These are phyloP conservation scores for Schwanniomyces occidentalis DNA, from an alignment of 805 yeast species.

Conservation along the genomic window DNA sequence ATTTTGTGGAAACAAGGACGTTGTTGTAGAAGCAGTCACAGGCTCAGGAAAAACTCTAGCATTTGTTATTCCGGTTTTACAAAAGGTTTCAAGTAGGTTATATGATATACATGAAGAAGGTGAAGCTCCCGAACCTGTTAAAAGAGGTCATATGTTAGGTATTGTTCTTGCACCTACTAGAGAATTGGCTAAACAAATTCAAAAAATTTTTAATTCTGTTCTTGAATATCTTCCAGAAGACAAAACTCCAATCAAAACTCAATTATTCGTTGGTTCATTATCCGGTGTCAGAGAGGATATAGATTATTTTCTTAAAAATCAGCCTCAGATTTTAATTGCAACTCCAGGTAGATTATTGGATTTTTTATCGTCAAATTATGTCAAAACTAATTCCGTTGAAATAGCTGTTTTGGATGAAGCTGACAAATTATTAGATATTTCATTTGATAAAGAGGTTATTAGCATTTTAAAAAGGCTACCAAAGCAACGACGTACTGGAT, in stretches of 20 bases:
- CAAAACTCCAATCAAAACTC: constrained; percentile 47
- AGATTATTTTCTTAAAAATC: constrained; percentile 48
- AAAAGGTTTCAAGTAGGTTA: constrained; percentile 49
- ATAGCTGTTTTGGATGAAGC: constrained; percentile 89
- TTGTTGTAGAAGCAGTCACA: constrained; percentile 95
- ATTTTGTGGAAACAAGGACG: constrained; percentile 82
- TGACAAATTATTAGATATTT: constrained; percentile 78
- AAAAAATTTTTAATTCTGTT: constrained; percentile 60
- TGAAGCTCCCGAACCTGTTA: constrained; percentile 31
- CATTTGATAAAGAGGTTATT: constrained; percentile 69
- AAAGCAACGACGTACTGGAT: constrained; percentile 88
- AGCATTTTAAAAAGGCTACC: constrained; percentile 71
- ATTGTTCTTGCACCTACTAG: constrained; percentile 75
- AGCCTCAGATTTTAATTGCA: constrained; percentile 79
- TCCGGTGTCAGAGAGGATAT: constrained; percentile 71
- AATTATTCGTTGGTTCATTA: constrained; percentile 64
- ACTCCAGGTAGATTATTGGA: constrained; percentile 91
- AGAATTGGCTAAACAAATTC: constrained; percentile 70
- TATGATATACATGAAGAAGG: constrained; percentile 21
- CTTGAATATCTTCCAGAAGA: constrained; percentile 58
- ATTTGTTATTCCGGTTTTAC: constrained; percentile 78
- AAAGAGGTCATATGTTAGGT: constrained; percentile 68
- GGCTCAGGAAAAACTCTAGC: constrained; percentile 99
- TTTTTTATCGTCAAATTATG: constrained; percentile 58
- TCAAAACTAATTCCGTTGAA: constrained; percentile 65